Evolutionary conservation across 2,329 filamentous ascomycete genomes (phyloP).

Genomic region (Colletotrichum cereale): DNA sequence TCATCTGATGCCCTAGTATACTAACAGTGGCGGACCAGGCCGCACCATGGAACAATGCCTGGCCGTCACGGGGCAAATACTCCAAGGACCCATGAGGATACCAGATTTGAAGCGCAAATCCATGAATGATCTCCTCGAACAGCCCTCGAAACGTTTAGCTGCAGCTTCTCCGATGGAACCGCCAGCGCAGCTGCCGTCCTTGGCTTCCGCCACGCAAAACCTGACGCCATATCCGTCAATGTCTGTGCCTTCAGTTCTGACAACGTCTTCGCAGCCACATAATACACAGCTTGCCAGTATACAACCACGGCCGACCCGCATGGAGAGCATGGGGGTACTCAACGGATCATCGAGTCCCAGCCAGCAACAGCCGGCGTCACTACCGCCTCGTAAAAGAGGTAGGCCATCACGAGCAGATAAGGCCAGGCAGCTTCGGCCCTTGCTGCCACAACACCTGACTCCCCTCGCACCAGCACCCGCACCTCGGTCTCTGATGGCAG

Average conservation of each 20-base stretch:
- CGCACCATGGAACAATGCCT: conserved; percentile 63
- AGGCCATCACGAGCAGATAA: conserved; percentile 60
- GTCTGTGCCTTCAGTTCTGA: conserved; percentile 19
- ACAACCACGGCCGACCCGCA: conserved; percentile 37
- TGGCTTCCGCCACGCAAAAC: conserved; percentile 22
- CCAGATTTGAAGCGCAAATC: conserved; percentile 53
- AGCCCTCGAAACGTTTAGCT: conserved; percentile 50
- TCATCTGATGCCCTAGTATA: conserved; percentile 12
- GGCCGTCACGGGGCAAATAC: conserved; percentile 54
- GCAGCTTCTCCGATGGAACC: conserved; percentile 27
- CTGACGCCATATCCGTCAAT: conserved; percentile 22
- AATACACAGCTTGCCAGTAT: conserved; percentile 40
- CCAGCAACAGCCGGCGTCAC: conserved; percentile 27
- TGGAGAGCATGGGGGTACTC: conserved; percentile 2
- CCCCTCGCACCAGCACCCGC: conserved; percentile 47
- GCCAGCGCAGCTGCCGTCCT: conserved; percentile 24
- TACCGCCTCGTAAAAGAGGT: conserved; percentile 56
- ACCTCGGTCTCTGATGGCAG: conserved; percentile 10
- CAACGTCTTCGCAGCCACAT: conserved; percentile 29
- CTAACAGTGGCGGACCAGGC: conserved; percentile 49
- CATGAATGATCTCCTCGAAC: conserved; percentile 50
- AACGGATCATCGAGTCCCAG: conserved; percentile 16
- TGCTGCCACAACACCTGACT: conserved; percentile 50
- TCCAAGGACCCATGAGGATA: conserved; percentile 49
- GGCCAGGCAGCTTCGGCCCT: conserved; percentile 49